phyloP scores from a whole-genome alignment of 257 asterid genomes.

The Dorcoceras hygrometricum region DNA sequence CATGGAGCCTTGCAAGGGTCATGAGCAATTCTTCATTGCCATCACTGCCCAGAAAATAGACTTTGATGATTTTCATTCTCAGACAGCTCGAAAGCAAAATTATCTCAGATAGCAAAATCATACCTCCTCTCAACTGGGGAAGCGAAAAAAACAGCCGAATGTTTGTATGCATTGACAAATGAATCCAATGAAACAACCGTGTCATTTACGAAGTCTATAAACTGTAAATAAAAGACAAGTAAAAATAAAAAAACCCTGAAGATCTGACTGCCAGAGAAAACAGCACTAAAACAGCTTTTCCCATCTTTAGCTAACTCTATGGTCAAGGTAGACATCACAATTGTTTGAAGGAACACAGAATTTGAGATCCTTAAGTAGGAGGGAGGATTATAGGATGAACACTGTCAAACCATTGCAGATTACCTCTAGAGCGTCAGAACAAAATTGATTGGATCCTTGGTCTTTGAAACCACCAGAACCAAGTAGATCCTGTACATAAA shows the following conservation, averaged over 20 bases:
- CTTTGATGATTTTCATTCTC: not conserved
- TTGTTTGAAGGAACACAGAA: not conserved
- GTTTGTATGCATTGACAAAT: slow-evolving; percentile 69
- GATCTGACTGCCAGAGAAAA: slow-evolving; percentile 1
- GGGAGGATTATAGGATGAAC: not conserved
- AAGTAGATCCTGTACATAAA: slow-evolving; percentile 57
- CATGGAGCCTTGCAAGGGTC: slow-evolving; percentile 72
- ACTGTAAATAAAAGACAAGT: slow-evolving; percentile 44
- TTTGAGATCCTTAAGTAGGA: slow-evolving; percentile 8
- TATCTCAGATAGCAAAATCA: slow-evolving; percentile 17
- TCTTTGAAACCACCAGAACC: slow-evolving; percentile 58
- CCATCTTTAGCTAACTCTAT: slow-evolving; percentile 4
- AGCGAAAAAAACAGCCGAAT: slow-evolving; percentile 69
- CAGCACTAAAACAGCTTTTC: slow-evolving; percentile 13
- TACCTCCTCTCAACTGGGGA: slow-evolving; percentile 81
- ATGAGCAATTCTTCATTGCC: slow-evolving; percentile 78
- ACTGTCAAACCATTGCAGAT: slow-evolving; percentile 15
- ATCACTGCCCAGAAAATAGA: slow-evolving; percentile 49
- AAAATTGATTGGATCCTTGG: slow-evolving; percentile 59
- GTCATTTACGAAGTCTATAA: slow-evolving; percentile 95
- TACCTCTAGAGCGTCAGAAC: slow-evolving; percentile 85
- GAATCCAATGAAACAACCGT: slow-evolving; percentile 85
- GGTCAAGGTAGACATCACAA: slow-evolving; percentile 13
- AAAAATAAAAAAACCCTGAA: slow-evolving; percentile 7
- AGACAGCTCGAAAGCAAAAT: not conserved